Evolutionary conservation across 2,329 filamentous ascomycete genomes (phyloP), one percentile per base, ranked within the genome.

Genomic region (Fusarium dimerum): DNA sequence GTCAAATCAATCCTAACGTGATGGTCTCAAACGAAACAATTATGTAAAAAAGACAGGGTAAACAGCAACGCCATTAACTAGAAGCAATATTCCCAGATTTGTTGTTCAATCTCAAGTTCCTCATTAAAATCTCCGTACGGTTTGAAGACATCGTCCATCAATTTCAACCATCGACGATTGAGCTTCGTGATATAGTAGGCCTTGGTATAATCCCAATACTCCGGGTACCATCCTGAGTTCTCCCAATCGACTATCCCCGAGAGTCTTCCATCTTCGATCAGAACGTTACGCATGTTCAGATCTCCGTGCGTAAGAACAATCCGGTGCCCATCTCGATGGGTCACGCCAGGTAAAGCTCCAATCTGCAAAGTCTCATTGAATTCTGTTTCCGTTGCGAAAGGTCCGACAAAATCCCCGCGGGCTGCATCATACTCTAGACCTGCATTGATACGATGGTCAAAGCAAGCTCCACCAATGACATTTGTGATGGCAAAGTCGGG

Each of bases 301-400:
- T 71, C 66, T 4, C 66, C 64, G 18, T 82, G 78, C 1, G 77
- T 78, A 50, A 82, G 77, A 1, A 75, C 68, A 15, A 61, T 52
- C 0, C n/a, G 12, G 20, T 62, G 51, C 3, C 47, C 48, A 13
- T 16, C 43, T 11, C 12, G 7, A 5, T 56, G 53, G 11, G 38
- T 38, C 16, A 50, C 38, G 40, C 17, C 11, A 6, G 51, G 53
- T 3, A 59, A 18, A 1, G 41, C 42, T 0, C 11, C 11, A 2
- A 42, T n/a, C 5, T 17, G 38, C 1, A 54, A 48, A 18, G 2
- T 40, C 10, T 49, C 2, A n/a, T 59, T 57, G 17, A 61, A 62
- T 15, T 61, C 53, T 2, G 50, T 45, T 39, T 56, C 54, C 5
- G 39, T 10, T 2, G 1, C 34, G 10, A 59, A 62, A 1, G 58